Base-by-base conservation (phyloP, 108 stramenopile genomes). In the Aurantiochytrium sp. region DNA sequence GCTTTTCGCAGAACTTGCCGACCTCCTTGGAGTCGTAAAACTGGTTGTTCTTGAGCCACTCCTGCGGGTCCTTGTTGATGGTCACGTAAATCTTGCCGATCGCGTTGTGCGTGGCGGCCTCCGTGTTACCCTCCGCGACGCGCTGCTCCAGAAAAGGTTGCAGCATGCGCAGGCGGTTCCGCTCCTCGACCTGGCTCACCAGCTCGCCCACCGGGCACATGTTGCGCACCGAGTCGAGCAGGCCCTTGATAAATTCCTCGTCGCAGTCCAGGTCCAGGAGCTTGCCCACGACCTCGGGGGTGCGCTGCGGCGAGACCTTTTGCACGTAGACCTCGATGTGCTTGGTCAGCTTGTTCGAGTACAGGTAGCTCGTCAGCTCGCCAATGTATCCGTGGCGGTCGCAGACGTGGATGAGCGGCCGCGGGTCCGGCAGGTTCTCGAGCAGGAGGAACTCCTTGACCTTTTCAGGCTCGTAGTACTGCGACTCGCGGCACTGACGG, bases 1-100 rank as follows among this genome's bases (percentile, higher is more conserved):
- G 96, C 86, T 96, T 95, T 94, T 99, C 99, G 91, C 98, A 99
- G 93, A 95, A 99, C 87, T 95, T 95, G 87, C 99, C 99, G 45
- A 99, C 91, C 48, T 98, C 99, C 88, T 95, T 95, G 24, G 99
- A 97, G 88, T 99, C 98, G 94, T 99, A 99, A 90, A 98, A 99
- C 97, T 98, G 98, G 94, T 99, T 99, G 95, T 98, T 98, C 37
- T 95, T 88, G 89, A 99, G 92, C 93, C 98, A 99, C 22, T 96
- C 93, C 91, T 96, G 95, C 15, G 99, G 98, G 88, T 99, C 99
- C 86, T 96, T 95, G 93, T 99, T 99, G 87, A 98, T 93, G 36
- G 97, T 97, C 55, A 99, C 96, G 95, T 99, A 99, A 93, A 99
- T 99, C 98, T 99, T 99, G 89, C 99, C 99, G 39, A 99, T 95